phyloP scores from a whole-genome alignment of 495 filamentous ascomycete genomes.

The Hypoxylon lienhwacheense region DNA sequence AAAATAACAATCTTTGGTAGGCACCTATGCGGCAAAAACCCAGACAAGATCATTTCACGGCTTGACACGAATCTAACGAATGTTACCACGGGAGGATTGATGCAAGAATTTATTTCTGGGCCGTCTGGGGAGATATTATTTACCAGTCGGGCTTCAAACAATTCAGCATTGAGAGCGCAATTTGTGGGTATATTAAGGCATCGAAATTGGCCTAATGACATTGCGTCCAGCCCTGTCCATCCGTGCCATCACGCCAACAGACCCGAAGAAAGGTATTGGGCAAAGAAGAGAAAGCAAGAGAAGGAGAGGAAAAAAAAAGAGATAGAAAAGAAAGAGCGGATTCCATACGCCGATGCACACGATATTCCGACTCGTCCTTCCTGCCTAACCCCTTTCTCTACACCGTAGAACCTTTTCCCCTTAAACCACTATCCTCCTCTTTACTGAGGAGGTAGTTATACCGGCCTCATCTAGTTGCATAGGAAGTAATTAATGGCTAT shows the following conservation, averaged over 20 bases:
- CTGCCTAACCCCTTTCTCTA: too few relatives aligned
- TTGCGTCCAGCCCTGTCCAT: constrained; percentile 1
- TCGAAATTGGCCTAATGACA: constrained; percentile 5
- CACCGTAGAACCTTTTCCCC: too few relatives aligned
- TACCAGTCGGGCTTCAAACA: background rate
- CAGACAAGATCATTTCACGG: constrained; percentile 5
- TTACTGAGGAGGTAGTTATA: too few relatives aligned
- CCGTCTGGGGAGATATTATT: background rate
- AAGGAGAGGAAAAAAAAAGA: background rate
- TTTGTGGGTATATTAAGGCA: constrained; percentile 4
- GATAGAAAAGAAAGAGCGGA: background rate
- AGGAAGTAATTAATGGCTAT: constrained; percentile 60
- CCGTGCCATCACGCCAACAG: background rate
- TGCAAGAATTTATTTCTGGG: background rate
- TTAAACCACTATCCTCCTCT: too few relatives aligned
- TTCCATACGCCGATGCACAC: background rate
- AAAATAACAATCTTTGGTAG: too few relatives aligned
- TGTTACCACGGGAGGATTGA: background rate
- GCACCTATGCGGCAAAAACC: background rate
- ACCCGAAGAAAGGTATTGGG: background rate
- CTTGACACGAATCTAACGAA: constrained; percentile 3
- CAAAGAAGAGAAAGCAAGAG: too few relatives aligned
- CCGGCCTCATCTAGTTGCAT: constrained; percentile 14
- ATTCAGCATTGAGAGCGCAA: constrained; percentile 2
- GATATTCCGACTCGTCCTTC: too few relatives aligned